These are phyloP conservation scores for Wallacemonas collosoma DNA, from an alignment of 208 protist species.

Conservation along the genomic window DNA sequence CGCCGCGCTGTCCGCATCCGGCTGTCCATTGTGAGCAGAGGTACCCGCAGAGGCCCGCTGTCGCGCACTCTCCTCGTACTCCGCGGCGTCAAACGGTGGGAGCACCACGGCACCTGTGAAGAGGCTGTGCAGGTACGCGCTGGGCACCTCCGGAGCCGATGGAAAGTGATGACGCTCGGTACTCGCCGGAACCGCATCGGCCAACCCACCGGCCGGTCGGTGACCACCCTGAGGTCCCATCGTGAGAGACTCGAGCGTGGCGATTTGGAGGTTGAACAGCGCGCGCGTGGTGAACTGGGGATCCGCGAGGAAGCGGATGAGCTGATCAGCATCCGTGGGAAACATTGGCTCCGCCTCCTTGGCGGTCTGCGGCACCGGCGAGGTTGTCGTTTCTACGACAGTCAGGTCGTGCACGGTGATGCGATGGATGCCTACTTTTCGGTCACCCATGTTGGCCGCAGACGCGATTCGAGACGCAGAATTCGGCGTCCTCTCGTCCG, in stretches of 20 bases:
- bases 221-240: neutral
- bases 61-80: neutral
- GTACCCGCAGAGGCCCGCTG: neutral
- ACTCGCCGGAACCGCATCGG: neutral
- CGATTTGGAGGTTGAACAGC: neutral
- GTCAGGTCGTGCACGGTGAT: constrained; percentile 43
- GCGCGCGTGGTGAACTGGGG: constrained; percentile 18
- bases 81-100: constrained; percentile 17
- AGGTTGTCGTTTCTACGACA: constrained; percentile 18
- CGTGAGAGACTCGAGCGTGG: neutral
- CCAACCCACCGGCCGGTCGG: neutral
- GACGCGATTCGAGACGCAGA: neutral
- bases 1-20: neutral
- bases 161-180: constrained; percentile 41
- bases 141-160: constrained; percentile 24
- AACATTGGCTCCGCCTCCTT: constrained; percentile 32
- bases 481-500: constrained; percentile 3
- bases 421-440: constrained; percentile 31
- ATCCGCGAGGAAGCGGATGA: constrained; percentile 43
- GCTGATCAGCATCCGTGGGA: constrained; percentile 31
- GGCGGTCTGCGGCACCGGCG: constrained; percentile 20
- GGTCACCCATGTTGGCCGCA: constrained; percentile 15
- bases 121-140: constrained; percentile 34
- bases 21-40: neutral
- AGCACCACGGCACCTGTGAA: constrained; percentile 29